These are phyloP conservation scores for Lentinula lateritia DNA, from an alignment of 768 basidiomycete species.

Conservation along the genomic window DNA sequence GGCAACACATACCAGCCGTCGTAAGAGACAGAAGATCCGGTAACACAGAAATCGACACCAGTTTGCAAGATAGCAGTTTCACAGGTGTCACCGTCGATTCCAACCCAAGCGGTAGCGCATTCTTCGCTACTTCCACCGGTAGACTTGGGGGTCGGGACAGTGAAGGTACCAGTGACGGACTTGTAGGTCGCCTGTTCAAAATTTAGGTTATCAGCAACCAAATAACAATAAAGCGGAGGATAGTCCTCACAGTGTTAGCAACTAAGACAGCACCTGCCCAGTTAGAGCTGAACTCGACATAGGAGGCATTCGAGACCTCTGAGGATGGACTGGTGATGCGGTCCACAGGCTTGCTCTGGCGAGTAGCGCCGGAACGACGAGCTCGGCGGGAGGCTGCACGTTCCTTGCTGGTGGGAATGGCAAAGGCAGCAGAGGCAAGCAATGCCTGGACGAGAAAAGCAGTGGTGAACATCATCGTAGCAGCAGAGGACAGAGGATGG, in stretches of 20 bases:
- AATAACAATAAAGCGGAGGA: not conserved
- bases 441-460: not conserved
- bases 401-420: constrained; percentile 2
- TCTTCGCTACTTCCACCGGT: not conserved
- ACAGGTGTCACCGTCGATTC: constrained; percentile 9
- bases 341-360: constrained; percentile 6
- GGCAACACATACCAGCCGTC: not conserved
- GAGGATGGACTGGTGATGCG: not conserved
- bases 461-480: not conserved
- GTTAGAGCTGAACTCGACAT: constrained; percentile 4
- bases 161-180: constrained; percentile 7
- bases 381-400: not conserved
- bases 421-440: constrained; percentile 2
- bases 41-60: constrained; percentile 8
- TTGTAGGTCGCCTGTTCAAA: constrained; percentile 3
- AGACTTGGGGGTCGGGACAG: constrained; percentile 4
- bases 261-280: constrained; percentile 7
- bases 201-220: not conserved
- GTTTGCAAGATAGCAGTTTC: constrained; percentile 7
- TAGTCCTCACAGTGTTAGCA: not conserved
- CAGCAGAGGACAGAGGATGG: not conserved
- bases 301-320: not conserved
- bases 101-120: constrained; percentile 9
- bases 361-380: not conserved
- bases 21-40: not conserved